Evolutionary conservation across 768 basidiomycete genomes (phyloP).

Genomic region (Xerocomellus intermedius): DNA sequence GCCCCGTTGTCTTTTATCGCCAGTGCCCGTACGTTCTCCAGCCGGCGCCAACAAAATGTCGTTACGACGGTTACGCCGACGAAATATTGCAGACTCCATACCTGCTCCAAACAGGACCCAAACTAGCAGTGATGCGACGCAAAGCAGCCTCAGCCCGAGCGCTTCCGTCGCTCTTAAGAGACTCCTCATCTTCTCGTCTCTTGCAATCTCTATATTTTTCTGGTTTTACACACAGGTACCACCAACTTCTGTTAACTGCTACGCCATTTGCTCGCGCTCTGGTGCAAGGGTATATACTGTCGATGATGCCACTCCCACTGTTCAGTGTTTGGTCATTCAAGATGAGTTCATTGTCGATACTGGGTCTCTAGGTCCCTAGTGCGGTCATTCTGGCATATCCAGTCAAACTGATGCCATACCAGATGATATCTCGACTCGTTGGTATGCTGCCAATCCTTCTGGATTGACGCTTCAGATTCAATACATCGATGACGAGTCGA

Average conservation of each 20-base stretch:
- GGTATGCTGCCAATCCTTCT: conserved; percentile 30
- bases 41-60: conserved; percentile 3
- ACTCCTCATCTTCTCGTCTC: conserved; percentile 6
- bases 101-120: neutral
- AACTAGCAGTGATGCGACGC: neutral
- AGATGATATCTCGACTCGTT: conserved; percentile 45
- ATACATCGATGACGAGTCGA: conserved; percentile 53
- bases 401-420: conserved; percentile 5
- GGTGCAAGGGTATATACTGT: conserved; percentile 62
- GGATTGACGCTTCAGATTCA: conserved; percentile 39
- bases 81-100: neutral
- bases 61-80: conserved; percentile 10
- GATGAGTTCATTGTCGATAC: conserved; percentile 48
- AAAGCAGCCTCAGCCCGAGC: neutral
- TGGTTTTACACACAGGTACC: conserved; percentile 2
- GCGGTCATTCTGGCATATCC: neutral
- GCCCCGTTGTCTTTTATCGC: neutral
- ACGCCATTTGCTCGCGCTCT: conserved; percentile 62
- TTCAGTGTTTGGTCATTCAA: conserved; percentile 64
- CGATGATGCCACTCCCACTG: conserved; percentile 48
- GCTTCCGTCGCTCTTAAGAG: neutral
- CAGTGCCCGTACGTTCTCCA: neutral
- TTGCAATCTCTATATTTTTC: conserved; percentile 10
- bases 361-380: conserved; percentile 50
- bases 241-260: conserved; percentile 31